These are phyloP conservation scores for Penicillium tannophilum DNA, from an alignment of 495 filamentous ascomycete genomes.

Conservation along the genomic window DNA sequence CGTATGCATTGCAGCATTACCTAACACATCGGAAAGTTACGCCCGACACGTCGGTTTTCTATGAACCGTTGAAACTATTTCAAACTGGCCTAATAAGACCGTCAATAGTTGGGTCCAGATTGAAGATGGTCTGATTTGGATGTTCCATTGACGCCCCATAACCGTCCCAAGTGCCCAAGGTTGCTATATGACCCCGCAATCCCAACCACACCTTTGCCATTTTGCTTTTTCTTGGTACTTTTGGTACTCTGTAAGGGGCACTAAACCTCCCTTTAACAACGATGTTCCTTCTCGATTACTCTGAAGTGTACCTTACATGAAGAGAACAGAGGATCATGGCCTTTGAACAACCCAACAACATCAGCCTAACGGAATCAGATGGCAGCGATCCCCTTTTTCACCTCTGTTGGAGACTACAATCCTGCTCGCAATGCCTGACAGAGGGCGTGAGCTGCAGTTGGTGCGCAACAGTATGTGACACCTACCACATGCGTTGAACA, in stretches of 20 bases:
- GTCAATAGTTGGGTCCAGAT: background rate
- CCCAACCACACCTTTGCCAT: background rate
- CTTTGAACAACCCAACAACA: conserved; percentile 9
- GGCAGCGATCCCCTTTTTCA: conserved; percentile 37
- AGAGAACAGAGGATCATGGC: conserved; percentile 7
- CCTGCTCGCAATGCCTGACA: conserved; percentile 44
- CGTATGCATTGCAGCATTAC: conserved; percentile 8
- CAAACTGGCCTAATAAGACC: background rate
- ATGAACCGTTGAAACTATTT: background rate
- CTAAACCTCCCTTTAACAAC: background rate
- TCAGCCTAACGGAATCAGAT: conserved; percentile 9
- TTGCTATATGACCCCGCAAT: conserved; percentile 10
- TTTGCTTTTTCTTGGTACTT: background rate
- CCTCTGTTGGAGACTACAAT: conserved; percentile 49
- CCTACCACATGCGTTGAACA: conserved; percentile 2
- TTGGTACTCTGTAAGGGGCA: conserved; percentile 6
- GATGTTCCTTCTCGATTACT: conserved; percentile 3
- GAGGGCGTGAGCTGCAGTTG: conserved; percentile 50
- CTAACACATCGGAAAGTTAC: background rate
- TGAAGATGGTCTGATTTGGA: background rate
- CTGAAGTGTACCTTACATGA: conserved; percentile 15
- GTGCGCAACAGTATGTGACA: conserved; percentile 53
- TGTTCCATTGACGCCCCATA: background rate
- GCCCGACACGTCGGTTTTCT: background rate
- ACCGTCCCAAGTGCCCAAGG: background rate